Percentiles rank a stretch among this genome's conserved stretches.
These are phyloP conservation scores for Globisporangium heterothallicum DNA, from an alignment of 352 stramenopile genomes.

Conservation along the genomic window DNA sequence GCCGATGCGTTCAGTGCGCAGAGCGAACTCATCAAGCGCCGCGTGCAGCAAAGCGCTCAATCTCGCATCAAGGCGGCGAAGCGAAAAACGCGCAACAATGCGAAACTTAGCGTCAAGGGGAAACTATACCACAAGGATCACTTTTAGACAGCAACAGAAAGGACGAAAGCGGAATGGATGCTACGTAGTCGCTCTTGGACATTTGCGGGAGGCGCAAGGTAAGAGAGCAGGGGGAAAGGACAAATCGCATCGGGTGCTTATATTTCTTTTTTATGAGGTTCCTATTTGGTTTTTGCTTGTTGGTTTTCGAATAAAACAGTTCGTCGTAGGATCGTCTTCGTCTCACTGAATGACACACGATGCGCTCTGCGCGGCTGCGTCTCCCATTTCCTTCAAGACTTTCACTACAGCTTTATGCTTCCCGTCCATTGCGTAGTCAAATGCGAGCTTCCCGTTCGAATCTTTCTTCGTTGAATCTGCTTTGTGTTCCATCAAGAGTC, in stretches of 20 bases:
- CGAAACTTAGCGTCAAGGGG: conserved; percentile 86
- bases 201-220: not conserved
- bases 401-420: conserved; percentile 91
- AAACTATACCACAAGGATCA: conserved; percentile 78
- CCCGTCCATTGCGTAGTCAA: conserved; percentile 89
- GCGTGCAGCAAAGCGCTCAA: conserved; percentile 66
- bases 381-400: conserved; percentile 90
- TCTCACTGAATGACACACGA: conserved; percentile 81
- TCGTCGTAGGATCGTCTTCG: not conserved
- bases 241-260: conserved; percentile 24
- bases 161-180: too few species aligned
- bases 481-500: conserved; percentile 88
- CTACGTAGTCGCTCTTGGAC: conserved; percentile 1
- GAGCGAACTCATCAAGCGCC: conserved; percentile 76
- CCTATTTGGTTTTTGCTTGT: conserved; percentile 12
- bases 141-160: conserved; percentile 43
- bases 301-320: conserved; percentile 3
- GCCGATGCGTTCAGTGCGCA: conserved; percentile 42
- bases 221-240: not conserved
- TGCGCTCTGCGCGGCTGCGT: conserved; percentile 79
- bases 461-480: conserved; percentile 87
- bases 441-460: conserved; percentile 87
- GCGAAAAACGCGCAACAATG: conserved; percentile 63
- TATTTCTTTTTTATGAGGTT: conserved; percentile 32
- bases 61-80: conserved; percentile 50